Evolutionary conservation across 768 basidiomycete genomes (phyloP).

Genomic region (Naganishia vishniacii): DNA sequence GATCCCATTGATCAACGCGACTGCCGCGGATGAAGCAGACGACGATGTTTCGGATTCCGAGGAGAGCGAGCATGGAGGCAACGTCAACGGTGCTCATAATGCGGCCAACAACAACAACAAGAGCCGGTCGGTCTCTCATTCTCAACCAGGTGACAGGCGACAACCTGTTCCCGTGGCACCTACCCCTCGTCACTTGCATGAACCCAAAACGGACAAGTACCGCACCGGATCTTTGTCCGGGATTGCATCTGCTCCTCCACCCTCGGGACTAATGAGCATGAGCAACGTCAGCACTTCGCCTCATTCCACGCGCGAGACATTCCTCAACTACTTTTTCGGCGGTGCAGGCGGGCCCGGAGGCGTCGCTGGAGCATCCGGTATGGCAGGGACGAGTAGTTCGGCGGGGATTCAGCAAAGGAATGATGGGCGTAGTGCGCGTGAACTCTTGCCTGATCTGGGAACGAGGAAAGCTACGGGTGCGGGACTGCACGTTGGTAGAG

Average conservation of each 20-base stretch:
- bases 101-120: conserved; percentile 49
- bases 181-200: conserved; percentile 47
- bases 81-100: conserved; percentile 44
- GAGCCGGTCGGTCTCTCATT: conserved; percentile 68
- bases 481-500: conserved; percentile 13
- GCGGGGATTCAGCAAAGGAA: conserved; percentile 24
- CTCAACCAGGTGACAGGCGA: conserved; percentile 66
- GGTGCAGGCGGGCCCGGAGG: conserved; percentile 61
- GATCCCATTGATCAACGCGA: conserved; percentile 40
- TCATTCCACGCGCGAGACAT: conserved; percentile 72
- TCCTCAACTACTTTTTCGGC: conserved; percentile 97
- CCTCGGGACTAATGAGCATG: conserved; percentile 26
- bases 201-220: conserved; percentile 32
- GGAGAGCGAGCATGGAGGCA: conserved; percentile 23
- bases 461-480: conserved; percentile 34
- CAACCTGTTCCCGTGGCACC: conserved; percentile 38
- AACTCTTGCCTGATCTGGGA: conserved; percentile 45
- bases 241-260: conserved; percentile 17
- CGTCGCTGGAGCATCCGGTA: conserved; percentile 44
- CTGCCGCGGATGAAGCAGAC: conserved; percentile 56
- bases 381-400: conserved; percentile 29
- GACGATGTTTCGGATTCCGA: conserved; percentile 48
- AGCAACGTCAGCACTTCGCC: conserved; percentile 35
- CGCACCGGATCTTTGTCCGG: conserved; percentile 32
- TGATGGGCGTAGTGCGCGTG: conserved; percentile 25